phyloP scores from a whole-genome alignment of 1,284 basidiomycete genomes.

The Ganoderma lucidum region DNA sequence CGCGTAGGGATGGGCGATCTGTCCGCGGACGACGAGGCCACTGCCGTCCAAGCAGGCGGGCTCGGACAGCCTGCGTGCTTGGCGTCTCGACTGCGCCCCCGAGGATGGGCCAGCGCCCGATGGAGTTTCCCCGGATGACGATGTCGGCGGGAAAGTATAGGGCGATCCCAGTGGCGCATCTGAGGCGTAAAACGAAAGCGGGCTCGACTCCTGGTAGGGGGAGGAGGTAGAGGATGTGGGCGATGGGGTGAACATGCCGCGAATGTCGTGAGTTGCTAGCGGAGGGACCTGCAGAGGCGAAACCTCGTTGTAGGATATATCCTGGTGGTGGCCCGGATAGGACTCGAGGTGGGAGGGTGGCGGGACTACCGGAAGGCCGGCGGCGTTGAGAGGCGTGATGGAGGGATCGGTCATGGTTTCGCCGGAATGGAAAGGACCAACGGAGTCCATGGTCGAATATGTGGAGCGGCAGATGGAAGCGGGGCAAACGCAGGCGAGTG shows the following conservation, averaged over 20 bases:
- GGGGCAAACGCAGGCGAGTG: neutral
- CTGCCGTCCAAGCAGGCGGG: constrained; percentile 21
- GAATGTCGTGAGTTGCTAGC: constrained; percentile 9
- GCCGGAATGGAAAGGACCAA: neutral
- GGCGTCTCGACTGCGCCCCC: constrained; percentile 13
- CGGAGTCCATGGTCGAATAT: constrained; percentile 10
- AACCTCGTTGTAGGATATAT: neutral
- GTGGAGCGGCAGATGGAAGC: neutral
- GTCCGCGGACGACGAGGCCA: constrained; percentile 37
- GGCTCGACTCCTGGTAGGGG: constrained; percentile 6
- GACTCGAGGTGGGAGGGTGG: constrained; percentile 24
- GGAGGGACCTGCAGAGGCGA: constrained; percentile 5
- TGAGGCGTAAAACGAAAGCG: constrained; percentile 15
- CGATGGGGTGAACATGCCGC: constrained; percentile 29
- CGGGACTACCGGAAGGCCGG: constrained; percentile 7
- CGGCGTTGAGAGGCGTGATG: constrained; percentile 9
- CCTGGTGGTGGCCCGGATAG: constrained; percentile 14
- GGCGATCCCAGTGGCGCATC: constrained; percentile 8
- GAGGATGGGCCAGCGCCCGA: constrained; percentile 8
- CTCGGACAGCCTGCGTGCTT: constrained; percentile 12
- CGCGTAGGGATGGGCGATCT: constrained; percentile 69
- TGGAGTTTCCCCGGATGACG: neutral
- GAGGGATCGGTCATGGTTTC: constrained; percentile 1
- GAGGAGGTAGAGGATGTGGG: constrained; percentile 12
- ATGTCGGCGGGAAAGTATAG: constrained; percentile 11